phyloP scores from a whole-genome alignment of 805 yeast genomes.

The Ogataea dorogensis region DNA sequence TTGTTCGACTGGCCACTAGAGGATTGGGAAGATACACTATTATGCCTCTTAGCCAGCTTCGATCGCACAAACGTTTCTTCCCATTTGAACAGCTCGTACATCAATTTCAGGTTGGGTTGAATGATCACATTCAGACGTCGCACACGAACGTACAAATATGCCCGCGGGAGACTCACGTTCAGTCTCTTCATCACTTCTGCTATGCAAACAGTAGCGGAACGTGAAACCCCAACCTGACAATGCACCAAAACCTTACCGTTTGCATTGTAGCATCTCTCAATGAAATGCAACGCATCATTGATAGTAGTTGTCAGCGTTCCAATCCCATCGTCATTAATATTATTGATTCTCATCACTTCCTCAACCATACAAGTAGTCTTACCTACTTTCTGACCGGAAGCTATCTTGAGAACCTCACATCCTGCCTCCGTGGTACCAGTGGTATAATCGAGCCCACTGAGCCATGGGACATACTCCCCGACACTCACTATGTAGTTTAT shows the following conservation, averaged over 20 bases:
- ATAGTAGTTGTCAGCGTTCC: constrained; percentile 68
- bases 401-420: constrained; percentile 29
- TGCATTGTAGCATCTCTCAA: constrained; percentile 49
- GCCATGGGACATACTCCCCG: constrained; percentile 78
- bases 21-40: constrained; percentile 22
- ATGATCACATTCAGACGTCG: constrained; percentile 87
- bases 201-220: constrained; percentile 93
- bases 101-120: constrained; percentile 88
- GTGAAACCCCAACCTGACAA: constrained; percentile 92
- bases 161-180: constrained; percentile 64
- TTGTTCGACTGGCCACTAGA: constrained; percentile 17
- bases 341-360: constrained; percentile 60
- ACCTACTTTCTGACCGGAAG: constrained; percentile 19
- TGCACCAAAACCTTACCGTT: constrained; percentile 70
- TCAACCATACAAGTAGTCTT: constrained; percentile 35
- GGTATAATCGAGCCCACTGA: constrained; percentile 29
- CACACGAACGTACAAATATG: constrained; percentile 86
- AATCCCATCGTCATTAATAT: constrained; percentile 88
- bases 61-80: constrained; percentile 40
- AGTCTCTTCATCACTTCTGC: constrained; percentile 89
- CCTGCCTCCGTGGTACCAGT: constrained; percentile 26
- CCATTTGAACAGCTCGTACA: constrained; percentile 84
- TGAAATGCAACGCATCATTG: constrained; percentile 61
- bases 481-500: constrained; percentile 79
- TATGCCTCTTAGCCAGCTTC: constrained; percentile 11